These are phyloP conservation scores for Rhodotorula sp. DNA, from an alignment of 1,284 basidiomycete species.

Conservation along the genomic window DNA sequence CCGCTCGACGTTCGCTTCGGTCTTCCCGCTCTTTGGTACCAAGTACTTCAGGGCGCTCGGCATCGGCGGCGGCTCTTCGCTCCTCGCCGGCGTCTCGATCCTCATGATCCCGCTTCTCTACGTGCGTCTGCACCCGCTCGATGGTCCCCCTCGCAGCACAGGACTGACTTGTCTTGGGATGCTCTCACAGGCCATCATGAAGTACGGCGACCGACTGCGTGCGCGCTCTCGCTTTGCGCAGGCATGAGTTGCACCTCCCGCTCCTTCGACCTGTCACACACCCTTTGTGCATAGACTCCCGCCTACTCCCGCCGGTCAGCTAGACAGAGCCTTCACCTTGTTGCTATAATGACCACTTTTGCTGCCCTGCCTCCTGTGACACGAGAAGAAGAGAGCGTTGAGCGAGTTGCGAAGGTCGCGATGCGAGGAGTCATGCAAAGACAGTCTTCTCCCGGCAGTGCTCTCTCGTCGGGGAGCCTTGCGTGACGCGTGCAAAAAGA, in stretches of 20 bases:
- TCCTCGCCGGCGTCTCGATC: conserved; percentile 46
- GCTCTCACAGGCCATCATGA: conserved; percentile 1
- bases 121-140: background rate
- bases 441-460: too few species aligned
- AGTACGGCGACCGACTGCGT: conserved; percentile 20
- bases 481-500: too few species aligned
- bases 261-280: too few species aligned
- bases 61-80: conserved; percentile 44
- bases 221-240: conserved; percentile 17
- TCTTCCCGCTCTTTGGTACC: conserved; percentile 46
- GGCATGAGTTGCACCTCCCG: background rate
- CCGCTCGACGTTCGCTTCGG: conserved; percentile 21
- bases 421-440: too few species aligned
- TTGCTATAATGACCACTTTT: too few species aligned
- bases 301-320: too few species aligned
- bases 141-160: rapidly evolving
- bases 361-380: too few species aligned
- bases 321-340: too few species aligned
- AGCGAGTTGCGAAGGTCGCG: too few species aligned
- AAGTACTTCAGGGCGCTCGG: conserved; percentile 44
- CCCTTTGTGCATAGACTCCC: too few species aligned
- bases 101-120: conserved; percentile 45
- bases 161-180: background rate
- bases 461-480: too few species aligned
- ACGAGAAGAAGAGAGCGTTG: too few species aligned